Base-by-base conservation (phyloP, 129 eudicot species). In the Chrysanthemum seticuspe region DNA sequence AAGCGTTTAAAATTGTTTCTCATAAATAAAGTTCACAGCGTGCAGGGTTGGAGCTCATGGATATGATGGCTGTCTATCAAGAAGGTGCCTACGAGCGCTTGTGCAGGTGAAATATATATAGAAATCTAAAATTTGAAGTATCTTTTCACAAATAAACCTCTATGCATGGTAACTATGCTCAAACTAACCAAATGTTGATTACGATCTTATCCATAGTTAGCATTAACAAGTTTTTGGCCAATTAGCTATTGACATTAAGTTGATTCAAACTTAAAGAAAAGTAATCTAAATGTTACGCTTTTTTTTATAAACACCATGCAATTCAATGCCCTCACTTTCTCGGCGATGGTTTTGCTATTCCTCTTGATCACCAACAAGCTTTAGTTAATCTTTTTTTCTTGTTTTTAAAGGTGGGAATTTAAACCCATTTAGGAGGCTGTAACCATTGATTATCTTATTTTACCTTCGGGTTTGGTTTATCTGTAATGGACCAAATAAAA, bases 21-120 rank as follows among this genome's bases (percentile, higher is more conserved):
- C 68, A 82, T 58, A 56, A 10, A 23, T 34, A 40, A 52, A 15
- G 29, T 49, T 65, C 57, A 78, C 93, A 94, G 98, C 92, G 98
- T 58, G 98, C 98, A 78, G 98, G 98, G 75, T 71, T 94, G 79
- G 98, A 94, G 79, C 90, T 94, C 73, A 94, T 94, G 98, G 98
- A 94, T 83, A 90, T 94, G 98, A 94, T 94, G 98, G 97, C 97
- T 74, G 96, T 90, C 78, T 88, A 94, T 83, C 98, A 94, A 84
- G 98, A 94, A 80, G 98, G 98, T 64, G 97, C 98, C 27, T 90
- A 94, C 83, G 97, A 94, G 71, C 97, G 98, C 52, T 72, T 90
- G 49, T 94, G 98, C 93, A 94, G 98, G 98, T 93, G 78, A 88
- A 73, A 50, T 18, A 27, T 14, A 52, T 14, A 18, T 55, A 65